Conservation (phyloP, 768 basidiomycete genomes). For the Mycena floridula region DNA sequence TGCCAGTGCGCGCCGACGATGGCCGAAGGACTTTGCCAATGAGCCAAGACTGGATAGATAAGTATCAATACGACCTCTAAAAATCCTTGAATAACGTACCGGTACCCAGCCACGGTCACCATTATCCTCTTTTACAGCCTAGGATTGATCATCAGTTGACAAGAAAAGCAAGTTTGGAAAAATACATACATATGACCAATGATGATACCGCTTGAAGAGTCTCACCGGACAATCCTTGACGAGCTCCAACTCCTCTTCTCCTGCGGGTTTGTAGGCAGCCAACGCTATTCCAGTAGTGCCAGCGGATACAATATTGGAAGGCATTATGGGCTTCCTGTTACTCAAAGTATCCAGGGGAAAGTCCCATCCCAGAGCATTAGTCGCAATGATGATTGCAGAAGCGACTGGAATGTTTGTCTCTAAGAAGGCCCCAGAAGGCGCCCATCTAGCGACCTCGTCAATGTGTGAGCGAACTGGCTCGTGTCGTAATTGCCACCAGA, state of each 20-base stretch:
- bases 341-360: too few relatives aligned
- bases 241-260: constrained; percentile 87
- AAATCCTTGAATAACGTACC: constrained; percentile 31
- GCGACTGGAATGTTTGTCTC: constrained; percentile 91
- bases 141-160: constrained; percentile 7
- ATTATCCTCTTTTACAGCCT: constrained; percentile 91
- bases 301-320: constrained; percentile 89
- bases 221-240: constrained; percentile 83
- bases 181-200: constrained; percentile 83
- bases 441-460: constrained; percentile 85
- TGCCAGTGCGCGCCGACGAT: too few relatives aligned
- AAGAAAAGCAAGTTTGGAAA: constrained; percentile 4
- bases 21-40: constrained; percentile 70
- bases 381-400: constrained; percentile 66
- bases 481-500: constrained; percentile 99
- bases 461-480: constrained; percentile 82
- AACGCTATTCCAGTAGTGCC: constrained; percentile 94
- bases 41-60: constrained; percentile 70
- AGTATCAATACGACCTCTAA: constrained; percentile 1
- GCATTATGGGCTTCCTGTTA: constrained; percentile 80
- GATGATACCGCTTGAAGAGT: constrained; percentile 97
- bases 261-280: constrained; percentile 95
- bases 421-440: constrained; percentile 92
- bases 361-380: constrained; percentile 28
- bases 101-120: constrained; percentile 98